These are phyloP conservation scores for Rhodosporidiobolus sp. DNA, from an alignment of 768 basidiomycete genomes.

Conservation along the genomic window DNA sequence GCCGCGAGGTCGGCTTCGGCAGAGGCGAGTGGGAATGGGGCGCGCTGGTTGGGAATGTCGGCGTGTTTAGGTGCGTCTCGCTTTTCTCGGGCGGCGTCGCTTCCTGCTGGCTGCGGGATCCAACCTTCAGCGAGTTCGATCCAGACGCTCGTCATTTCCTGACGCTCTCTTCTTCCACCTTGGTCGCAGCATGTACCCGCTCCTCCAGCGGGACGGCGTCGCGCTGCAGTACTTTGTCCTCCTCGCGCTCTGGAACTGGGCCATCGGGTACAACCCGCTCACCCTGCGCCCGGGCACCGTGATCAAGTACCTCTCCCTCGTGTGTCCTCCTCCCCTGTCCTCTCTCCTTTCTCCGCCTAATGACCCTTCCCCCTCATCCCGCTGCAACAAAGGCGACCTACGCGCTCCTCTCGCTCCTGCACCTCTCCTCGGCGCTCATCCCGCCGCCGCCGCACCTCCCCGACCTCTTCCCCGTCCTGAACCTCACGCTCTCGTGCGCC, in stretches of 20 bases:
- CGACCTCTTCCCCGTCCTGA: conserved; percentile 78
- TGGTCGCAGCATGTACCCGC: conserved; percentile 85
- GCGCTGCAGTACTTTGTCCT: conserved; percentile 68
- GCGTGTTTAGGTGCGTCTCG: conserved; percentile 71
- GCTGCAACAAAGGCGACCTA: conserved; percentile 56
- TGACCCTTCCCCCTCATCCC: not conserved
- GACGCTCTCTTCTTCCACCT: not conserved
- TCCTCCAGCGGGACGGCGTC: conserved; percentile 74
- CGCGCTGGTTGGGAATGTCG: conserved; percentile 73
- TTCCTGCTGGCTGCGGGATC: too few relatives aligned
- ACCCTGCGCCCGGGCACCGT: conserved; percentile 50
- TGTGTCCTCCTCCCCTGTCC: conserved; percentile 17
- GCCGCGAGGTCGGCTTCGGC: conserved; percentile 41
- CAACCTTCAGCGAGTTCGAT: too few relatives aligned
- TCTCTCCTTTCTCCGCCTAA: not conserved
- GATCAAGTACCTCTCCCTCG: conserved; percentile 49
- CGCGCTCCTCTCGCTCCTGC: conserved; percentile 57
- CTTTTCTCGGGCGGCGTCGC: not conserved
- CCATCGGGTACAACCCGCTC: conserved; percentile 74
- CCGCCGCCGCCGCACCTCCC: conserved; percentile 72
- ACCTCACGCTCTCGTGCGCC: conserved; percentile 73
- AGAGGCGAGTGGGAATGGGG: conserved; percentile 68
- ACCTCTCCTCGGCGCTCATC: conserved; percentile 63
- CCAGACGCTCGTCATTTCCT: too few relatives aligned
- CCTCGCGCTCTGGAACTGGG: conserved; percentile 72